Evolutionary conservation across 345 rosid genomes (phyloP).

Genomic region (Lepidium aucheri): DNA sequence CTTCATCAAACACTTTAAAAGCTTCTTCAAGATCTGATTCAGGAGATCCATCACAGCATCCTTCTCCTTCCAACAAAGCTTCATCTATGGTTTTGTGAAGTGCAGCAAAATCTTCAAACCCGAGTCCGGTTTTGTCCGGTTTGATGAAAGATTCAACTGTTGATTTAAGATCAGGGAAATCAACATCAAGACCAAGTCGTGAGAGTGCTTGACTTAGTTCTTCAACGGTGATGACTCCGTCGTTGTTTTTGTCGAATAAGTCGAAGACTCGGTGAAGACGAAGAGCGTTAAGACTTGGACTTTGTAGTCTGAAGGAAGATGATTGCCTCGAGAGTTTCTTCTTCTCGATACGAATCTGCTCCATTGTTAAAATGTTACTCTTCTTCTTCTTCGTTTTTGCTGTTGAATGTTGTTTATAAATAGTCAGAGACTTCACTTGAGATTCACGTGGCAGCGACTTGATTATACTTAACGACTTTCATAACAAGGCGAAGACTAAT

Average conservation of each 20-base stretch:
- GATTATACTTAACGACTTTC: background rate
- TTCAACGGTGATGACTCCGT: slow-evolving; percentile 48
- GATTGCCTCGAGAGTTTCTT: slow-evolving; percentile 14
- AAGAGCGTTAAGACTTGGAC: slow-evolving; percentile 55
- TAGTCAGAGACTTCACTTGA: background rate
- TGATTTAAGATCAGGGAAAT: slow-evolving; percentile 50
- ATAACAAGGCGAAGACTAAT: background rate
- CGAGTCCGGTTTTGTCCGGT: slow-evolving; percentile 49
- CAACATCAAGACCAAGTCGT: slow-evolving; percentile 55
- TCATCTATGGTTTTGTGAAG: slow-evolving; percentile 59
- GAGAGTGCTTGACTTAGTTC: slow-evolving; percentile 57
- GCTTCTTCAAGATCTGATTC: slow-evolving; percentile 82
- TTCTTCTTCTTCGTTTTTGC: background rate
- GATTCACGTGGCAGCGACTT: too few relatives aligned
- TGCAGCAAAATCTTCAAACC: slow-evolving; percentile 49
- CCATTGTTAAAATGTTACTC: slow-evolving; percentile 1
- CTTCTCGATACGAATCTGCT: slow-evolving; percentile 11
- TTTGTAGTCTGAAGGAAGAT: slow-evolving; percentile 44
- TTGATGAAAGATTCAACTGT: slow-evolving; percentile 39
- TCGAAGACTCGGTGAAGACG: slow-evolving; percentile 75
- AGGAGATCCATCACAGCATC: background rate
- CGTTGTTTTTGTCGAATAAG: slow-evolving; percentile 69
- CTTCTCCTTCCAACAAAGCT: slow-evolving; percentile 25
- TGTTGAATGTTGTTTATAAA: background rate
- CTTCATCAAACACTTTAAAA: slow-evolving; percentile 87